A percentile compares a stretch with the other conserved stretches of the same genome.
These are phyloP conservation scores for Juglanconis juglandina DNA, from an alignment of 2,329 filamentous ascomycete genomes.

Conservation along the genomic window DNA sequence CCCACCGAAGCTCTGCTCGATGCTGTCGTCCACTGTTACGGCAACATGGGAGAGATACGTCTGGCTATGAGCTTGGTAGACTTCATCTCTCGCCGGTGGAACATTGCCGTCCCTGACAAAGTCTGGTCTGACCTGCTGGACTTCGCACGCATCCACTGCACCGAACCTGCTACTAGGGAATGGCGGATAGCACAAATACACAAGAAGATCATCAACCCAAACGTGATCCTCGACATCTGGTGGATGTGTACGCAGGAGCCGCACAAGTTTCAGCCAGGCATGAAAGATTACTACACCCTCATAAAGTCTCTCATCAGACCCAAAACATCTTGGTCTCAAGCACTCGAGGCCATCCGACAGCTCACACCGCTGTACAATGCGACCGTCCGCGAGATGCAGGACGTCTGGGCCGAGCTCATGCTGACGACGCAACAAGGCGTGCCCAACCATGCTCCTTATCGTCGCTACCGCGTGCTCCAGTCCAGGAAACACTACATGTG, in stretches of 20 bases:
- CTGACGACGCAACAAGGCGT: constrained; percentile 25
- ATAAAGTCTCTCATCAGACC: constrained; percentile 36
- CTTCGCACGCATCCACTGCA: constrained; percentile 60
- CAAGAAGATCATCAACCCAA: constrained; percentile 32
- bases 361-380: constrained; percentile 26
- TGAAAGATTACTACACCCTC: constrained; percentile 51
- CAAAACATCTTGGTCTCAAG: constrained; percentile 4
- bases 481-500: constrained; percentile 30
- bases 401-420: constrained; percentile 18
- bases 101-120: constrained; percentile 50
- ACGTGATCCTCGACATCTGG: constrained; percentile 54
- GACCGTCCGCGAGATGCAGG: constrained; percentile 23
- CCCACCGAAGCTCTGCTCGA: constrained; percentile 60
- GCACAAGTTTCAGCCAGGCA: constrained; percentile 53
- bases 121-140: constrained; percentile 67
- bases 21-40: constrained; percentile 65
- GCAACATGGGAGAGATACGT: constrained; percentile 61
- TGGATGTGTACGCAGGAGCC: constrained; percentile 56
- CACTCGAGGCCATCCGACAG: constrained; percentile 28
- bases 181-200: constrained; percentile 32
- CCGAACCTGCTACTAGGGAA: constrained; percentile 33
- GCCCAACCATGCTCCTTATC: constrained; percentile 12
- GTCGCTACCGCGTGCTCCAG: constrained; percentile 25
- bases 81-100: constrained; percentile 58
- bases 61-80: constrained; percentile 59